Base-by-base conservation (phyloP, 805 yeast species). In the Spathaspora gorwiae region DNA sequence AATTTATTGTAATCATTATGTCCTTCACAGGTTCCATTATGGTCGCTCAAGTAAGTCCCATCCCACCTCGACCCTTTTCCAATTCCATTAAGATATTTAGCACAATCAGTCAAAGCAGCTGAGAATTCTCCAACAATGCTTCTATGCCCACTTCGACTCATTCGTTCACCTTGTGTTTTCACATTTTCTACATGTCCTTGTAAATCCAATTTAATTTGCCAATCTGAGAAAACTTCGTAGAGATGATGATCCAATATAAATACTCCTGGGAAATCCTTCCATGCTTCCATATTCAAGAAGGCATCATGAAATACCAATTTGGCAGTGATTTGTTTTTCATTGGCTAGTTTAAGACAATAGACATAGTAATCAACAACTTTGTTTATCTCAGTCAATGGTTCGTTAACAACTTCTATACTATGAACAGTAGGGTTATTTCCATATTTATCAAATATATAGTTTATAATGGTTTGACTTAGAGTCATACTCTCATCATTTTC, bases 91-190 rank as follows among this genome's bases (percentile, higher is more conserved):
- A 84, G 61, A 85, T 86, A 83, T 34, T 65, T 68, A 5, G 87
- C 79, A 61, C 90, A 83, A 58, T 84, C 90, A 1, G 87, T 83
- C 40, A 84, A 67, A 11, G 85, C 89, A n/a, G 81, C 88, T 30
- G 83, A 74, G 80, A 83, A 83, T 61, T 83, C 90, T 2, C 90
- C 90, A 40, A 80, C 76, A 6, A 83, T 66, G 7, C 78, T 73
- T 33, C 77, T 75, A 37, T 71, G 73, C 38, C 64, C 62, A 39
- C 70, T 66, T 36, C 62, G 26, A 43, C 51, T 9, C 64, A 74
- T 54, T 52, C 65, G 44, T 51, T 62, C 40, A n/a, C 66, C 54
- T 31, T 47, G 45, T 15, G 13, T 42, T 26, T 24, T 19, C 9
- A 55, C 47, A 36, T 43, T 51, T 12, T 35, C 37, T 19, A 51